Conservation (phyloP, 768 basidiomycete genomes). For the Tulasnella sp. region DNA sequence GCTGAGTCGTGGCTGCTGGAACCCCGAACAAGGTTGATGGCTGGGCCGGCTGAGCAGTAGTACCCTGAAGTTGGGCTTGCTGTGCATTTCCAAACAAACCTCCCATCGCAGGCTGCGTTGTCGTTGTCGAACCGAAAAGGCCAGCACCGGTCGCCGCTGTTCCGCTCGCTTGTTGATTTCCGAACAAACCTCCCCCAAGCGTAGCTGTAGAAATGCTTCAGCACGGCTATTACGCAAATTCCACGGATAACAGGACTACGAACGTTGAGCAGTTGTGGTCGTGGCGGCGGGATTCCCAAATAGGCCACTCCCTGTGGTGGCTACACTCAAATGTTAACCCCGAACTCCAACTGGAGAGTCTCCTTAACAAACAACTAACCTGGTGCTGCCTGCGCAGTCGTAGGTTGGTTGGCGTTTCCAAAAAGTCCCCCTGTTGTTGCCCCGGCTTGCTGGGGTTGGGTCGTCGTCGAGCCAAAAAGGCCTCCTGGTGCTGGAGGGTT, state of each 20-base stretch:
- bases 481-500: not conserved
- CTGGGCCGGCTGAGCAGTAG: not conserved
- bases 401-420: not conserved
- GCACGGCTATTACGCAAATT: not conserved
- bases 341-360: not conserved
- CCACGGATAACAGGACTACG: not conserved
- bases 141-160: not conserved
- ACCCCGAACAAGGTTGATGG: not conserved
- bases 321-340: not conserved
- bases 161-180: not conserved
- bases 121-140: not conserved
- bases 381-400: not conserved
- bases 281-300: not conserved
- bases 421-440: not conserved
- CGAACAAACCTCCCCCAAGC: not conserved
- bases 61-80: not conserved
- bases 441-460: not conserved
- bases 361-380: not conserved
- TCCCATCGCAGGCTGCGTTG: not conserved
- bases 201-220: not conserved
- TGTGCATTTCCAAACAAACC: constrained; percentile 4
- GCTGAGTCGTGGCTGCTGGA: constrained; percentile 1
- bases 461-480: not conserved
- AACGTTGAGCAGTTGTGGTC: not conserved
- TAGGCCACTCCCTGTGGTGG: not conserved